Evolutionary conservation across 768 basidiomycete species (phyloP).

Genomic region (Lentinula guzmanii): DNA sequence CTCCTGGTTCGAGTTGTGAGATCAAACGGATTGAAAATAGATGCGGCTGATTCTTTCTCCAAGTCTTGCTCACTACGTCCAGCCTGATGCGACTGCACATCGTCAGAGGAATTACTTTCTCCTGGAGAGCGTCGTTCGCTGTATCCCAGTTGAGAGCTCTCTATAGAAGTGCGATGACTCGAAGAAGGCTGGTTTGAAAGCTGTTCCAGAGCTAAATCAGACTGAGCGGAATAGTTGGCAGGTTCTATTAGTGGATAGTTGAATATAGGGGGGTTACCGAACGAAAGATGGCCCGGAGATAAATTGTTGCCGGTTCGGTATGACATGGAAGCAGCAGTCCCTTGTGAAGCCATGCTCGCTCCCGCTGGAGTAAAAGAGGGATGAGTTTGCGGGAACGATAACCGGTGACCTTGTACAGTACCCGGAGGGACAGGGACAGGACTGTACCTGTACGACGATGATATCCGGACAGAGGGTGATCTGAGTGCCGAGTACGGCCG

Average conservation of each 20-base stretch:
- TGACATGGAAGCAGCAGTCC: neutral
- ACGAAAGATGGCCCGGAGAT: neutral
- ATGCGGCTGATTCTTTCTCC: neutral
- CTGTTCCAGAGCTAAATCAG: neutral
- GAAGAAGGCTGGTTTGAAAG: no score
- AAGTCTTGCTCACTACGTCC: neutral
- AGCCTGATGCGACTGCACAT: neutral
- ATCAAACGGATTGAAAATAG: neutral
- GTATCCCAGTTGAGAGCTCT: neutral
- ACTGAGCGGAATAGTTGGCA: neutral
- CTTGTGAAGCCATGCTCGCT: neutral
- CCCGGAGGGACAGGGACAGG: neutral
- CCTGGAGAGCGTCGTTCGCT: neutral
- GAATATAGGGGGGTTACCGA: neutral
- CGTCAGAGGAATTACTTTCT: neutral
- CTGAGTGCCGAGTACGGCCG: neutral
- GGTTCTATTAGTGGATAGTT: neutral
- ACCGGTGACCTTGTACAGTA: neutral
- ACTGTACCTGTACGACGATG: neutral
- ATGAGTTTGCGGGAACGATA: neutral
- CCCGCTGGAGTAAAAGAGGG: neutral
- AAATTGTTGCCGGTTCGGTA: neutral
- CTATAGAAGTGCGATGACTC: neutral
- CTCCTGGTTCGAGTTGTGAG: neutral
- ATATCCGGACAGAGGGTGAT: neutral